Percentiles rank a stretch among this genome's conserved stretches.
Evolutionary conservation across 805 yeast genomes (phyloP).

Genomic region (Kuraishia molischiana): DNA sequence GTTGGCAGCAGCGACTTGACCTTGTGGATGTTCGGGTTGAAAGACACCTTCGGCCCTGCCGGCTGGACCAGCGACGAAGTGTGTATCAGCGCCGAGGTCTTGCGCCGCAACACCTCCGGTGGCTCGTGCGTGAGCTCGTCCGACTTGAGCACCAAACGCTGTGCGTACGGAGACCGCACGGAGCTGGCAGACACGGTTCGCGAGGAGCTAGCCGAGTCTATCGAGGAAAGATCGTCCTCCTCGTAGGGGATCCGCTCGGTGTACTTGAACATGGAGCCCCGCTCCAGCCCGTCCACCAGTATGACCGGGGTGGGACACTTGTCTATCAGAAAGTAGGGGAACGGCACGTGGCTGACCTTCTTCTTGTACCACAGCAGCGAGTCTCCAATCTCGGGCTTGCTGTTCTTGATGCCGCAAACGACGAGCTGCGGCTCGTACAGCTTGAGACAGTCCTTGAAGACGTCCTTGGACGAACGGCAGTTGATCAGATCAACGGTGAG

Average conservation of each 20-base stretch:
- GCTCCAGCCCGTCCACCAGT: neutral
- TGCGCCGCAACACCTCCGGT: neutral
- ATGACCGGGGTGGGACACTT: neutral
- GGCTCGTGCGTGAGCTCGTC: neutral
- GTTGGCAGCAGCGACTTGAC: slow-evolving; percentile 2
- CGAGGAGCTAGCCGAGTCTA: neutral
- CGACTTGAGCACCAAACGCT: neutral
- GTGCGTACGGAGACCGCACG: neutral
- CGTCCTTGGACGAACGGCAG: slow-evolving; percentile 32
- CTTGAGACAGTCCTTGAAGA: slow-evolving; percentile 42
- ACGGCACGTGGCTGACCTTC: neutral
- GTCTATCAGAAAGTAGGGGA: neutral
- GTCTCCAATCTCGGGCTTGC: slow-evolving; percentile 1
- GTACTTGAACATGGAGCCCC: neutral
- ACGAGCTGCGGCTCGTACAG: slow-evolving; percentile 52
- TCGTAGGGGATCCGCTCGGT: neutral
- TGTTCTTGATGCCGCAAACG: slow-evolving; percentile 24
- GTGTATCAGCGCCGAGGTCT: neutral
- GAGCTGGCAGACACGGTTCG: neutral
- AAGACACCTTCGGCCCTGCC: neutral
- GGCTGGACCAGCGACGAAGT: neutral
- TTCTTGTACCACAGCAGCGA: neutral
- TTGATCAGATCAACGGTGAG: slow-evolving; percentile 51
- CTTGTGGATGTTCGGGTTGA: slow-evolving; percentile 1
- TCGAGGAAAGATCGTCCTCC: neutral